Evolutionary conservation across 331 rosid genomes (phyloP), one percentile per base, ranked within the genome.

Genomic region (Ulmus americana): DNA sequence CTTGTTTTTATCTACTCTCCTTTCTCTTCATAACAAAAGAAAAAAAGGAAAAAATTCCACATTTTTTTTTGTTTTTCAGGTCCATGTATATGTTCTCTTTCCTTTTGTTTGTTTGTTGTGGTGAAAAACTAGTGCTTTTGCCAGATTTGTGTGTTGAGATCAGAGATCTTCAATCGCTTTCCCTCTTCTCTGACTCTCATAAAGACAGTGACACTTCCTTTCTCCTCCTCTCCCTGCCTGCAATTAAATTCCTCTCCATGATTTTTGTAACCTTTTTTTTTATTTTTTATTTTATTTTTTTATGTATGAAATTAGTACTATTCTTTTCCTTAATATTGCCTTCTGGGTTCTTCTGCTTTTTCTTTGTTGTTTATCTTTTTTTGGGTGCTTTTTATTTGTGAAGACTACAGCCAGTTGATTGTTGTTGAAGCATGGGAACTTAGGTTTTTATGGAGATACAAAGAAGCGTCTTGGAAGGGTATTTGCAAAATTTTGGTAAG

Each of bases 181-280:
- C 88, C 56, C 70, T 49, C 35, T 64, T 72, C 76, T 56, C 89
- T 86, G 83, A 89, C 72, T 84, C 91, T 55, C 83, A 86, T 41
- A 83, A 81, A 69, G 95, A 89, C 65, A 82, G 79, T 80, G 90
- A 89, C 91, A 70, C 81, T 74, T 64, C 75, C 61, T 65, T 10
- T n/a, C 47, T 41, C 51, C 62, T 38, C 55, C 49, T 22, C 38
- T 49, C 46, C 60, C 20, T 70, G 41, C 50, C 68, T 63, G 68
- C 55, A 59, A 39, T 60, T 57, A 56, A 67, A 68, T 76, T 58
- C 76, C 72, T 78, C 71, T 72, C 79, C 77, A 71, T 73, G 74
- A 70, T 82, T 82, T 79, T 75, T 71, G 83, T 78, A 74, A 68
- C 76, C 39, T 59, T 52, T 58, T 53, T 54, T 35, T 70, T 10